These are phyloP conservation scores for Lycium ferocissimum DNA, from an alignment of 257 asterid species.

Conservation along the genomic window DNA sequence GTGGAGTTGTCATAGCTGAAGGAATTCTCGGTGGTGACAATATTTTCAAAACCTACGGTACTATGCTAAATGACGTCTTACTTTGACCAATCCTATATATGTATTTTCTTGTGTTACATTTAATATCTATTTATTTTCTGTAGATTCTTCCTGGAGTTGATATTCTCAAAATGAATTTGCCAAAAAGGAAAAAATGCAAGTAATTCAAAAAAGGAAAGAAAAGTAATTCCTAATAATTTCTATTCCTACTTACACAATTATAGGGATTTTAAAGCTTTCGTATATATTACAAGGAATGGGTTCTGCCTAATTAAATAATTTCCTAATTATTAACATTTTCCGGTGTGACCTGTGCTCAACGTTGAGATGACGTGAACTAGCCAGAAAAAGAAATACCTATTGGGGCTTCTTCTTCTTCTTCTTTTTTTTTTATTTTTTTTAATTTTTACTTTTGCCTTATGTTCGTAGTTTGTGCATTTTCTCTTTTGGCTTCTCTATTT, in stretches of 20 bases:
- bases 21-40: conserved; percentile 63
- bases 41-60: conserved; percentile 73
- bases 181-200: too few species aligned
- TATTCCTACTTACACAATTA: too few species aligned
- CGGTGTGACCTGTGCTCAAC: neutral
- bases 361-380: neutral
- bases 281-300: too few species aligned
- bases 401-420: too few species aligned
- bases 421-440: neutral
- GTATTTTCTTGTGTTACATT: conserved; percentile 6
- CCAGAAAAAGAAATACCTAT: neutral
- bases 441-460: neutral
- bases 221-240: too few species aligned
- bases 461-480: neutral
- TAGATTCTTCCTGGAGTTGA: neutral
- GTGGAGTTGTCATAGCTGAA: conserved; percentile 97
- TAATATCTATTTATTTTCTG: conserved; percentile 1
- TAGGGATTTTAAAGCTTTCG: too few species aligned
- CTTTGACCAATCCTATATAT: neutral
- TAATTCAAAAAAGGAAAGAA: too few species aligned
- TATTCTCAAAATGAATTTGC: neutral
- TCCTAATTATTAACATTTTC: too few species aligned
- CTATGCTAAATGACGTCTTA: conserved; percentile 23
- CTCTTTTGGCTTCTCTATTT: conserved; percentile 1
- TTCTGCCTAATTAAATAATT: too few species aligned